These are phyloP conservation scores for Candida patagonica DNA, from an alignment of 805 yeast species.

Conservation along the genomic window DNA sequence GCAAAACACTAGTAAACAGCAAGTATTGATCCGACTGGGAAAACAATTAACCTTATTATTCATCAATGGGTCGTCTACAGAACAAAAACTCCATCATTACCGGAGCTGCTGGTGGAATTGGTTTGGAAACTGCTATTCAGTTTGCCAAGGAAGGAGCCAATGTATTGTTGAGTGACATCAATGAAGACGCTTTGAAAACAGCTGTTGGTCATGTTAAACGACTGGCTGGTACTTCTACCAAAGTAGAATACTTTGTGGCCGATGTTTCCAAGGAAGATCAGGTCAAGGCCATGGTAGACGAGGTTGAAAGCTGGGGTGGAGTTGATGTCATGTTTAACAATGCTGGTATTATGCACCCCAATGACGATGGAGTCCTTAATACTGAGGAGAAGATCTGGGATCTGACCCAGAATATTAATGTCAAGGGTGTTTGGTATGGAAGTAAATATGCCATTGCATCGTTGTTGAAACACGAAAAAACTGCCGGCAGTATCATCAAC, in stretches of 20 bases:
- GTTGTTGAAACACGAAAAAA: conserved; percentile 22
- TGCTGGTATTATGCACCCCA: conserved; percentile 58
- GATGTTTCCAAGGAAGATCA: conserved; percentile 28
- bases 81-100: conserved; percentile 41
- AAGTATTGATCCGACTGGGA: too few relatives aligned
- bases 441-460: conserved; percentile 29
- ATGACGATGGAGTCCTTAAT: conserved; percentile 26
- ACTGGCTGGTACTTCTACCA: conserved; percentile 64
- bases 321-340: conserved; percentile 78
- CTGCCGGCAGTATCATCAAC: conserved; percentile 28
- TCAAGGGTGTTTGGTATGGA: conserved; percentile 30
- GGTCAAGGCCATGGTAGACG: conserved; percentile 30
- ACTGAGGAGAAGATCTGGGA: conserved; percentile 30
- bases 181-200: conserved; percentile 34
- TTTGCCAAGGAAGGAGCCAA: conserved; percentile 84
- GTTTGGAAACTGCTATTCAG: conserved; percentile 45
- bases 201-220: conserved; percentile 60
- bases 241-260: conserved; percentile 34
- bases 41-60: too few relatives aligned
- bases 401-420: conserved; percentile 28
- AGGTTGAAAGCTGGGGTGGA: conserved; percentile 63
- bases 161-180: conserved; percentile 77
- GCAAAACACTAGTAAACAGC: too few relatives aligned
- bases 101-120: conserved; percentile 33
- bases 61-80: conserved; percentile 27